Conservation (phyloP, 2,329 filamentous ascomycete species). For the Aspergillus floridensis region DNA sequence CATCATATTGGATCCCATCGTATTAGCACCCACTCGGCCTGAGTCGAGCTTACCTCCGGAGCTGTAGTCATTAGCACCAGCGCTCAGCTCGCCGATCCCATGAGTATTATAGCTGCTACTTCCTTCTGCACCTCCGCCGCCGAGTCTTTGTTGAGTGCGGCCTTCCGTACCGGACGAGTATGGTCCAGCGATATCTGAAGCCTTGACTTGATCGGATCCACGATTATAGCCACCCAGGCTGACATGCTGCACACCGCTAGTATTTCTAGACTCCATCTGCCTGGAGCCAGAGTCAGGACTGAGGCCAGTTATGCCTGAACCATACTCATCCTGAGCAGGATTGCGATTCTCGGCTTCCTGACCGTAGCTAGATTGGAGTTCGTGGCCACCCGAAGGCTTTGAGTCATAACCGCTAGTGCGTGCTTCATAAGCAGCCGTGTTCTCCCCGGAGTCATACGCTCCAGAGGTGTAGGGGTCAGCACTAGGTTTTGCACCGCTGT, state of each 20-base stretch:
- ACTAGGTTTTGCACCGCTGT: conserved; percentile 1
- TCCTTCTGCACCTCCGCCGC: conserved; percentile 8
- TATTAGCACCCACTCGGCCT: not conserved
- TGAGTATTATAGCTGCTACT: conserved; percentile 15
- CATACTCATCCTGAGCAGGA: not conserved
- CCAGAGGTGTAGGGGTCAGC: conserved; percentile 6
- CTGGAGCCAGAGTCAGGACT: not conserved
- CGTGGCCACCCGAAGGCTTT: not conserved
- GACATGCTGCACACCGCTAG: not conserved
- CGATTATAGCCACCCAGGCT: not conserved
- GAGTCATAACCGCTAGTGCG: not conserved
- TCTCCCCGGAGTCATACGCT: not conserved
- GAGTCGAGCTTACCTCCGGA: conserved; percentile 12
- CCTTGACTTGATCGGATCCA: not conserved
- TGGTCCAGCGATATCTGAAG: not conserved
- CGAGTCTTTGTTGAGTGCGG: conserved; percentile 3
- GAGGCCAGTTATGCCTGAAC: not conserved
- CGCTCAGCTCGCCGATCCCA: not conserved
- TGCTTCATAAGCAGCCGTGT: not conserved
- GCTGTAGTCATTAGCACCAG: conserved; percentile 6
- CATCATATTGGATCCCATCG: conserved; percentile 2
- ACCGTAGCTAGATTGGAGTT: not conserved
- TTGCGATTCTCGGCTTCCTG: not conserved
- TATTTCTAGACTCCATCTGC: not conserved
- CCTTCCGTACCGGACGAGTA: not conserved